Percentiles rank a stretch among this genome's conserved stretches.
These are phyloP conservation scores for Flaveria floridana DNA, from an alignment of 140 eudicot species.

Conservation along the genomic window DNA sequence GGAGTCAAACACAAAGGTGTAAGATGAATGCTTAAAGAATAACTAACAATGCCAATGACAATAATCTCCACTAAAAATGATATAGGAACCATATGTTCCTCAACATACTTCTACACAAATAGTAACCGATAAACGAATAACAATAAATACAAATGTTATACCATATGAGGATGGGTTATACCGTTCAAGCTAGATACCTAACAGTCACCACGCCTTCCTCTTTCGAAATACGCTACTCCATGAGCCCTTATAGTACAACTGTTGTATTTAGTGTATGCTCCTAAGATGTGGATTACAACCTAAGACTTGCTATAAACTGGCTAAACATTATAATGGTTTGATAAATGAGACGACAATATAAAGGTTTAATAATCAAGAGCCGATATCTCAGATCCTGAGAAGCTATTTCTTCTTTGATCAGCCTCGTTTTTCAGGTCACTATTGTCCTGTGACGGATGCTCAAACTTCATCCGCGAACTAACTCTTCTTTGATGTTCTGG, in stretches of 20 bases:
- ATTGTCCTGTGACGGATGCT: conserved; percentile 37
- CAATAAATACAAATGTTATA: background rate
- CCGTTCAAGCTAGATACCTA: background rate
- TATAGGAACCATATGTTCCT: background rate
- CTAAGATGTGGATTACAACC: conserved; percentile 29
- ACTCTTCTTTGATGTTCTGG: conserved; percentile 57
- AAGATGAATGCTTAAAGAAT: background rate
- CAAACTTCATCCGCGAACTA: conserved; percentile 49
- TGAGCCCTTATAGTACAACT: conserved; percentile 11
- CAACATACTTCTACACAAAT: background rate
- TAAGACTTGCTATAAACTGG: conserved; percentile 19
- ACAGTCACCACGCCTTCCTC: background rate
- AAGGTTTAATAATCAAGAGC: conserved; percentile 28
- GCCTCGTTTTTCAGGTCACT: conserved; percentile 38
- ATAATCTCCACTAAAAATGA: background rate
- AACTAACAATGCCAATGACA: background rate
- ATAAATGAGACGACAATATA: background rate
- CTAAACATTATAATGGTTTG: conserved; percentile 17
- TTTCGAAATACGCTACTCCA: no score
- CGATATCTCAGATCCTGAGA: conserved; percentile 47
- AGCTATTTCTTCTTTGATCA: conserved; percentile 45
- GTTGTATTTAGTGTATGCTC: background rate
- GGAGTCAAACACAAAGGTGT: background rate
- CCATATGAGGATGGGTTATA: background rate
- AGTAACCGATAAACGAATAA: background rate